A percentile compares a stretch with the other conserved stretches of the same genome.
Evolutionary conservation across 2,329 filamentous ascomycete species (phyloP).

Genomic region (Cladosporium phlei): DNA sequence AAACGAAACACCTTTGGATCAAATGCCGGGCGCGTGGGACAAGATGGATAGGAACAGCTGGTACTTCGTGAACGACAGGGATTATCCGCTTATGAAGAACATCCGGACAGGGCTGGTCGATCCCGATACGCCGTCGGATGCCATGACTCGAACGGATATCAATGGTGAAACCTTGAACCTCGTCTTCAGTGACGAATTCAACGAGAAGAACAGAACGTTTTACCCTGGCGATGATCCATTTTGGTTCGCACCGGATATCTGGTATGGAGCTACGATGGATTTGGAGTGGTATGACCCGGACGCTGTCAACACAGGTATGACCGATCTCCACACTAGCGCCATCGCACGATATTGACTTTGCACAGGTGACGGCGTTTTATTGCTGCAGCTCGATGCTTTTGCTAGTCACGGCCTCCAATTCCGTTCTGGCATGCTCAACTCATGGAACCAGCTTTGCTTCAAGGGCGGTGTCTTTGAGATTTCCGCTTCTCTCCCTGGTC

Average conservation of each 20-base stretch:
- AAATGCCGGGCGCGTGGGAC: conserved; percentile 29
- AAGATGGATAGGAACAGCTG: conserved; percentile 8
- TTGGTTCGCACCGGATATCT: conserved; percentile 63
- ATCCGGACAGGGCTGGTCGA: conserved; percentile 59
- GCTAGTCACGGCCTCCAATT: conserved; percentile 62
- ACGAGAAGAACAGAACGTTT: conserved; percentile 61
- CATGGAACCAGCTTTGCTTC: conserved; percentile 70
- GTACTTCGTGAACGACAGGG: conserved; percentile 11
- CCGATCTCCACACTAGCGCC: too few species aligned
- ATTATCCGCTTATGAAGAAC: conserved; percentile 50
- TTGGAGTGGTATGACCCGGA: conserved; percentile 51
- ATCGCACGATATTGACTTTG: conserved; percentile 25
- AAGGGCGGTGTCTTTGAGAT: conserved; percentile 66
- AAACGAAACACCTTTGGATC: conserved; percentile 37
- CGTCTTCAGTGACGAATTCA: conserved; percentile 69
- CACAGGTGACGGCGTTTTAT: conserved; percentile 58
- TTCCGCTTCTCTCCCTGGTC: conserved; percentile 64
- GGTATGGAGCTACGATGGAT: conserved; percentile 68
- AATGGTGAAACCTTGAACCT: conserved; percentile 60
- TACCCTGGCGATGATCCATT: conserved; percentile 67
- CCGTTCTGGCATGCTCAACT: conserved; percentile 69
- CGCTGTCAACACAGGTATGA: conserved; percentile 19
- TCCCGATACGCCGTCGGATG: conserved; percentile 59
- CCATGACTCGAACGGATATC: conserved; percentile 50
- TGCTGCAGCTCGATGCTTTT: conserved; percentile 61